Conservation (phyloP, 1,284 basidiomycete genomes). For the Apiotrichum akiyoshidainum region DNA sequence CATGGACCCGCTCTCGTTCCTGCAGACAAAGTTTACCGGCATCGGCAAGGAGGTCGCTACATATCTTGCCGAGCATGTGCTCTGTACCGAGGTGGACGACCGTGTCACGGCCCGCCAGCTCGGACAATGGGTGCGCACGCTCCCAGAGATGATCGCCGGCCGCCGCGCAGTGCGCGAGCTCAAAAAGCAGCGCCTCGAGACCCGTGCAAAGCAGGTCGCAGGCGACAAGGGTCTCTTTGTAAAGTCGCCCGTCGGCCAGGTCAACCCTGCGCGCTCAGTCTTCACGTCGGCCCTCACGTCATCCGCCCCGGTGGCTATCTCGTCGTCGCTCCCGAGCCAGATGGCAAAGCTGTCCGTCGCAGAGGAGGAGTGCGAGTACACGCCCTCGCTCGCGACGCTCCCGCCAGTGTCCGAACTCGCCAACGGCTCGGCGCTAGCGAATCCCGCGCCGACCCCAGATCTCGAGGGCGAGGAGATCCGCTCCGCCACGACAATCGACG, state of each 20-base stretch:
- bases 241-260: slow-evolving; percentile 39
- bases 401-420: slow-evolving; percentile 16
- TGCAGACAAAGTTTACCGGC: slow-evolving; percentile 85
- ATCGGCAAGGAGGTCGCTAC: slow-evolving; percentile 83
- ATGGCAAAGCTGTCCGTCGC: not conserved
- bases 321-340: not conserved
- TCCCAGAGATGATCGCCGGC: slow-evolving; percentile 67
- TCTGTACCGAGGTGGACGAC: slow-evolving; percentile 63
- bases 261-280: slow-evolving; percentile 13
- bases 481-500: slow-evolving; percentile 38
- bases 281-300: slow-evolving; percentile 31
- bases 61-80: slow-evolving; percentile 79
- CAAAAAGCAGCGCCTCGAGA: slow-evolving; percentile 36
- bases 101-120: slow-evolving; percentile 79
- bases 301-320: not conserved
- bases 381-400: slow-evolving; percentile 10
- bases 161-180: slow-evolving; percentile 43
- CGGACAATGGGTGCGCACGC: slow-evolving; percentile 76
- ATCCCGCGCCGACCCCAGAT: slow-evolving; percentile 16
- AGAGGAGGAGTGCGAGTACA: not conserved
- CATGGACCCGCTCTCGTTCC: slow-evolving; percentile 74
- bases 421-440: not conserved
- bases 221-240: slow-evolving; percentile 38
- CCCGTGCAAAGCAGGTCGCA: slow-evolving; percentile 21
- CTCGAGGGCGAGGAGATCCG: slow-evolving; percentile 18